Evolutionary conservation across 495 filamentous ascomycete species (phyloP).

Genomic region (Tuber calosporum): DNA sequence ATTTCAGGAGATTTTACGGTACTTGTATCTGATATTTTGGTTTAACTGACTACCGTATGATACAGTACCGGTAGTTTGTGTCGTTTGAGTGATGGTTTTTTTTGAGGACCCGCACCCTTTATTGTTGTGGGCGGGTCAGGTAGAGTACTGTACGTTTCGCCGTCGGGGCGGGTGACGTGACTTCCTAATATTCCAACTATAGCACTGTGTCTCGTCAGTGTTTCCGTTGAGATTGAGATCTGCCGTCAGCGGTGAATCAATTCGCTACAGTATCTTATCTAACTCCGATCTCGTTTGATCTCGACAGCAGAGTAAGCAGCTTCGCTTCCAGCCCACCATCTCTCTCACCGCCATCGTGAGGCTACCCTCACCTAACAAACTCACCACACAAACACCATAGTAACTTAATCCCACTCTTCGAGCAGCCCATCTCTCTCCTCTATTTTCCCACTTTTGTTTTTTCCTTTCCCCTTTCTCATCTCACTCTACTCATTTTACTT

Average conservation of each 20-base stretch:
- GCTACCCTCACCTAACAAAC: not conserved
- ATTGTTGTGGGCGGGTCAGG: not conserved
- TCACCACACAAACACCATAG: not conserved
- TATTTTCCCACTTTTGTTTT: not conserved
- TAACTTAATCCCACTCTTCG: not conserved
- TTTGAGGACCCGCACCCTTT: not conserved
- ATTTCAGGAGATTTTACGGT: too few relatives aligned
- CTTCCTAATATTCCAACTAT: not conserved
- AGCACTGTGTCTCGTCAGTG: not conserved
- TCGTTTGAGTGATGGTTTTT: not conserved
- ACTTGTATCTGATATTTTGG: not conserved
- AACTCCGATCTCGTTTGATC: not conserved
- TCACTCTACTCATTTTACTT: not conserved
- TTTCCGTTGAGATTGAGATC: not conserved
- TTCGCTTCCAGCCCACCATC: not conserved
- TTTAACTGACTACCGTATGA: not conserved
- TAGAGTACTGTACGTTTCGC: too few relatives aligned
- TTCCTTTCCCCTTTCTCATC: not conserved
- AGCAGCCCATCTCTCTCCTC: not conserved
- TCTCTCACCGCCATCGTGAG: not conserved
- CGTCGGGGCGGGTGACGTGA: not conserved
- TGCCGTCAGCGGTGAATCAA: not conserved
- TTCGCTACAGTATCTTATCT: not conserved
- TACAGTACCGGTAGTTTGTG: not conserved
- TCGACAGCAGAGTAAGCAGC: not conserved